phyloP scores from a whole-genome alignment of 2,329 filamentous ascomycete genomes.

The Cadophora sp. region DNA sequence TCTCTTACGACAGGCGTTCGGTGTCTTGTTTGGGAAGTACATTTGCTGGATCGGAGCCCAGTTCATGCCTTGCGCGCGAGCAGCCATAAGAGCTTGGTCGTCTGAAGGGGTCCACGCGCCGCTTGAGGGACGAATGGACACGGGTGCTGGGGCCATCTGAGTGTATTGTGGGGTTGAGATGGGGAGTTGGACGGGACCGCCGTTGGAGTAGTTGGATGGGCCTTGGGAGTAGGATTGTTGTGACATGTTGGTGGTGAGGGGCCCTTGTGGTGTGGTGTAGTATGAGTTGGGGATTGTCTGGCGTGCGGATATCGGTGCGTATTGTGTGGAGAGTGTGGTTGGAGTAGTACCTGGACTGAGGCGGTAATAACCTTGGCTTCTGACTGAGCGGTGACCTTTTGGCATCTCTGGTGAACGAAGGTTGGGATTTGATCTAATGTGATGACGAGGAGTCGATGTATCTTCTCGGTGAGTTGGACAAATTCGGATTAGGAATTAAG shows the following conservation, averaged over 20 bases:
- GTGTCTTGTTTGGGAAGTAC: slow-evolving; percentile 78
- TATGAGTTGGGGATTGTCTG: slow-evolving; percentile 22
- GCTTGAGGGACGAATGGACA: slow-evolving; percentile 57
- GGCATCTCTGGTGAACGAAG: slow-evolving; percentile 37
- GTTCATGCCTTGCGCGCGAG: slow-evolving; percentile 77
- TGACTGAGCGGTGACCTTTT: slow-evolving; percentile 36
- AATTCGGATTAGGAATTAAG: slow-evolving; percentile 39
- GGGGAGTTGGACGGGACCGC: slow-evolving; percentile 34
- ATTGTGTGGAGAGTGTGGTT: slow-evolving; percentile 32
- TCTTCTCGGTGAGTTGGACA: slow-evolving; percentile 14
- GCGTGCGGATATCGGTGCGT: slow-evolving; percentile 30
- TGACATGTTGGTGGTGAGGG: slow-evolving; percentile 27
- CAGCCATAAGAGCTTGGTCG: slow-evolving; percentile 74
- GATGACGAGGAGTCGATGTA: slow-evolving; percentile 10
- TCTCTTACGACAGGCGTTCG: slow-evolving; percentile 80
- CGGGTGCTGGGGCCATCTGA: slow-evolving; percentile 20
- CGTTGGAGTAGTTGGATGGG: slow-evolving; percentile 26
- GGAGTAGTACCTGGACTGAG: slow-evolving; percentile 33
- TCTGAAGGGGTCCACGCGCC: slow-evolving; percentile 77
- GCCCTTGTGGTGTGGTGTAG: slow-evolving; percentile 13
- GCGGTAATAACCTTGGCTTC: slow-evolving; percentile 39
- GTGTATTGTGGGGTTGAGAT: slow-evolving; percentile 27
- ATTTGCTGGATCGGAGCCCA: slow-evolving; percentile 81
- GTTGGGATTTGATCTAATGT: slow-evolving; percentile 15
- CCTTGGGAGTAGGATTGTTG: slow-evolving; percentile 28